These are phyloP conservation scores for Peronospora destructor DNA, from an alignment of 352 stramenopile genomes.

Conservation along the genomic window DNA sequence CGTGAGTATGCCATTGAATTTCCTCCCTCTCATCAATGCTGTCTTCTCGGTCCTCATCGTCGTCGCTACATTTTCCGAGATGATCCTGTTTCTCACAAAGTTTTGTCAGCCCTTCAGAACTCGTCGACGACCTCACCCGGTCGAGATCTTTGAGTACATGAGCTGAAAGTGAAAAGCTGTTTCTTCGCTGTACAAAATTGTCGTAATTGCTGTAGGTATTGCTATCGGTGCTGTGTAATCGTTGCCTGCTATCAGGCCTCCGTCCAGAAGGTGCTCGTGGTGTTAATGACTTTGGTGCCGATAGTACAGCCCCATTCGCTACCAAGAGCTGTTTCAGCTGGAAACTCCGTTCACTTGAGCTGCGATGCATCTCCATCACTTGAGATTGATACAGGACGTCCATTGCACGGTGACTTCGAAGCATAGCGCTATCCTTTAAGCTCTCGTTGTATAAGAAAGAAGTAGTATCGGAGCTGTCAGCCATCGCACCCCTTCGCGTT, in stretches of 20 bases:
- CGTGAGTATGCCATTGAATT: conserved; percentile 14
- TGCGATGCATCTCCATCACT: conserved; percentile 42
- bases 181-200: conserved; percentile 33
- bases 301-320: conserved; percentile 26
- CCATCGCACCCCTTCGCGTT: conserved; percentile 18
- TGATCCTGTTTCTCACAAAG: conserved; percentile 23
- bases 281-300: conserved; percentile 34
- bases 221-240: conserved; percentile 19
- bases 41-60: conserved; percentile 17
- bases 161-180: conserved; percentile 57
- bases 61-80: conserved; percentile 3
- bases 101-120: conserved; percentile 11
- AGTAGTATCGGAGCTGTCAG: conserved; percentile 1
- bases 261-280: conserved; percentile 37
- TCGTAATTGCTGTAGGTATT: conserved; percentile 23
- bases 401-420: conserved; percentile 20
- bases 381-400: conserved; percentile 21
- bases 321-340: conserved; percentile 38
- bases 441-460: conserved; percentile 5
- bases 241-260: conserved; percentile 21
- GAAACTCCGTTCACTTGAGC: conserved; percentile 44
- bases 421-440: conserved; percentile 5
- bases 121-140: conserved; percentile 22
- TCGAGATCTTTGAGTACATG: conserved; percentile 44
- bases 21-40: conserved; percentile 26